Evolutionary conservation across 1,139 yeast genomes (phyloP), one percentile per base, ranked within the genome.

Genomic region (Scheffersomyces parashehatae): DNA sequence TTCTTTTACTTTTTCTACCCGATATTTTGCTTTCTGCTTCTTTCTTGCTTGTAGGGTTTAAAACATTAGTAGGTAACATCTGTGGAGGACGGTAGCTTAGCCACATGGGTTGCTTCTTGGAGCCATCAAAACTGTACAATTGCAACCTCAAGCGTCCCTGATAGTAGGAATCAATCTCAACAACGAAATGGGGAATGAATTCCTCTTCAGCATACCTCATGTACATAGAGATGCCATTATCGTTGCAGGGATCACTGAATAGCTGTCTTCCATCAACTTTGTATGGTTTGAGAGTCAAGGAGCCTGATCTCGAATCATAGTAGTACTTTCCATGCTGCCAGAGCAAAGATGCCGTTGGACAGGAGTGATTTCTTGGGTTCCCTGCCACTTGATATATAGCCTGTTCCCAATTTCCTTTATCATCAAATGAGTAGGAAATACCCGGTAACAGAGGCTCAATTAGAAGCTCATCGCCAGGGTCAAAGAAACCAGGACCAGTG

Each of bases 251-350:
- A 41, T 65, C 67, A 43, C 68, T 62, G 37, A 62, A 50, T 30
- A 66, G 49, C 44, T 63, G 64, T 20, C 70, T 46, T 1, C 69
- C 69, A 46, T 66, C 70, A 12, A 60, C 60, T 13, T 56, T 58
- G 39, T 58, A 53, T 1, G 70, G 69, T 1, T 36, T 48, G 26
- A 65, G 50, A 11, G 46, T 49, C 43, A 64, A 40, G 36, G 52
- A 47, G 7, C 59, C 57, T 20, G 54, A 50, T 20, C 53, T 53
- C 48, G 51, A 48, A 45, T 54, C 40, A 12, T 43, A 37, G 8
- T 51, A 46, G 40, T 61, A 62, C 8, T 50, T 54, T 3, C 70
- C 70, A 49, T 66, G 70, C 47, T 65, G 69, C 63, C 62, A 66
- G 15, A 59, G 45, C 34, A 65, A 52, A n/a, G 51, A 45, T 1